Conservation (phyloP, 2,329 filamentous ascomycete genomes). For the Cordyceps javanica region DNA sequence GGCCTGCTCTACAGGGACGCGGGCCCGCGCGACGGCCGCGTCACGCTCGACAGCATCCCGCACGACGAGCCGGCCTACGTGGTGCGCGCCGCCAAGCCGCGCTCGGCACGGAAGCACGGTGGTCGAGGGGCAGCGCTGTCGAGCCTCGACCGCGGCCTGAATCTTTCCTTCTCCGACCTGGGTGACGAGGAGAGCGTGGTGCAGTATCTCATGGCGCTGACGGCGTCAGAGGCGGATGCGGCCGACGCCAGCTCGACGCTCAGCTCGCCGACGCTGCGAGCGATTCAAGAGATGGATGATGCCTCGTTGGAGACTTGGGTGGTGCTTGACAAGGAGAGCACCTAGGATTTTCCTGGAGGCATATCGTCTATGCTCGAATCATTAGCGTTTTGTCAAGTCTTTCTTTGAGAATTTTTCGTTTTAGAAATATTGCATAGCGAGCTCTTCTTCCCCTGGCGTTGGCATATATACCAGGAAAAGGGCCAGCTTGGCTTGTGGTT, state of each 20-base stretch:
- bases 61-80: slow-evolving; percentile 2
- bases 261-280: slow-evolving; percentile 6
- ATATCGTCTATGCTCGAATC: neutral
- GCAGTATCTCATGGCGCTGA: slow-evolving; percentile 5
- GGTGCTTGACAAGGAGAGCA: neutral
- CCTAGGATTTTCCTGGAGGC: neutral
- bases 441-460: neutral
- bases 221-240: neutral
- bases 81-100: slow-evolving; percentile 1
- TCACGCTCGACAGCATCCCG: slow-evolving; percentile 5
- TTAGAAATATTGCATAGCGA: neutral
- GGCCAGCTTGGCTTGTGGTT: neutral
- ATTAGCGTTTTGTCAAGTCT: neutral
- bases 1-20: neutral
- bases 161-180: neutral
- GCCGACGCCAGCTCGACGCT: neutral
- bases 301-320: neutral
- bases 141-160: neutral
- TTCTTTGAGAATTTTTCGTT: neutral
- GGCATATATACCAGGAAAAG: neutral
- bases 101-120: neutral
- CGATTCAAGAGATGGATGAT: slow-evolving; percentile 1
- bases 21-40: neutral
- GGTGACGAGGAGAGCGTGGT: slow-evolving; percentile 6
- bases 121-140: too few species aligned